Base-by-base conservation (phyloP, 305 asterid genomes). In the Andrographis paniculata region DNA sequence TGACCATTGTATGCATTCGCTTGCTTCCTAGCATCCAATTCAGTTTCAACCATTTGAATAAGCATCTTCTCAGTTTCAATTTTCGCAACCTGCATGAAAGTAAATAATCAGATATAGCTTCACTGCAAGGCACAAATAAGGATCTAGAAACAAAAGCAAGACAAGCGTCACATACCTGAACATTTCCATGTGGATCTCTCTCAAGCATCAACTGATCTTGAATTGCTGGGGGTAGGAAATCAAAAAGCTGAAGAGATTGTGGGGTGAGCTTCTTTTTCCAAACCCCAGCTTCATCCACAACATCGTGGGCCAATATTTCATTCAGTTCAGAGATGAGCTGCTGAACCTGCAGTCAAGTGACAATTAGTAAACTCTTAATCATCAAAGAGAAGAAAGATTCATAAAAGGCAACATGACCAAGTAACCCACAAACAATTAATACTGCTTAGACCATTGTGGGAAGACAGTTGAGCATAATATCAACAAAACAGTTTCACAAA, bases 181-280 rank as follows among this genome's bases (percentile, higher is more conserved):
- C 99, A 68, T 91, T 91, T 49, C 99, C 99, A 17, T 91, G 99
- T 42, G 99, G 99, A 69, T 91, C 99, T 72, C 99, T 91, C 79
- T 91, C 99, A 39, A 91, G 99, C 80, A 91, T 62, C 77, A 91
- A 48, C 52, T 91, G 99, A 31, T 86, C 99, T 70, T 91, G 92
- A 69, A 91, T 91, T 41, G 89, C 89, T 17, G 73, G 57, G 54
- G 99, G 99, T 42, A 91, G 71, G 35, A 91, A 13, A 38, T 91
- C 95, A 67, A 91, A 91, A 41, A 91, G 96, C 71, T 80, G 66
- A 55, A 54, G 75, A 58, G 72, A 80, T 57, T 75, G 87, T 24
- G 95, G 74, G 17, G 75, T 59, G 35, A 91, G 87, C 62, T 86
- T 83, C 73, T 68, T 67, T 72, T 86, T 91, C 95, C 99, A 86